Evolutionary conservation across 805 yeast genomes (phyloP).

Genomic region (Kluyveromyces wickerhamii): DNA sequence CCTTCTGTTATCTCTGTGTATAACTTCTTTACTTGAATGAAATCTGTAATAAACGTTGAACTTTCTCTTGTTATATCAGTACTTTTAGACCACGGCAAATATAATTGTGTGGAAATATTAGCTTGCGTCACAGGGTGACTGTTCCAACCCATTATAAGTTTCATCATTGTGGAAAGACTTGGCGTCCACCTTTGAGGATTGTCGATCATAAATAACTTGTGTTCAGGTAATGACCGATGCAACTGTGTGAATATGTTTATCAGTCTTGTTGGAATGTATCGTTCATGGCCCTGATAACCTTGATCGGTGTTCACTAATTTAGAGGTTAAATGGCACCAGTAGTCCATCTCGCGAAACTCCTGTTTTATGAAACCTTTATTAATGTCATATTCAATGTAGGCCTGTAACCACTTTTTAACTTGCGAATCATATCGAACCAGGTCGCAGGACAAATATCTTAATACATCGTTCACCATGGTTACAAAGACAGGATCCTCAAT

Average conservation of each 20-base stretch:
- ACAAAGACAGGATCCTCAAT: slow-evolving; percentile 26
- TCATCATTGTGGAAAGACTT: slow-evolving; percentile 8
- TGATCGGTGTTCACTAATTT: neutral
- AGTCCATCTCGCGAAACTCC: slow-evolving; percentile 16
- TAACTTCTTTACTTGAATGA: slow-evolving; percentile 15
- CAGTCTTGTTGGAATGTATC: slow-evolving; percentile 23
- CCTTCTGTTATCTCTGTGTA: slow-evolving; percentile 15
- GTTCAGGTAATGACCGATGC: slow-evolving; percentile 19
- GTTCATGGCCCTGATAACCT: slow-evolving; percentile 6
- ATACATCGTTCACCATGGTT: slow-evolving; percentile 23
- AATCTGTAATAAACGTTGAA: slow-evolving; percentile 13
- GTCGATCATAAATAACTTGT: slow-evolving; percentile 23
- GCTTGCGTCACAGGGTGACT: slow-evolving; percentile 2
- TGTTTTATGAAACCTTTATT: slow-evolving; percentile 7
- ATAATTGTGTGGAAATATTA: slow-evolving; percentile 1
- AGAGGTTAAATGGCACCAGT: slow-evolving; percentile 18
- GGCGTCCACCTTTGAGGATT: slow-evolving; percentile 16
- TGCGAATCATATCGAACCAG: slow-evolving; percentile 13
- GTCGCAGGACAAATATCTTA: slow-evolving; percentile 23
- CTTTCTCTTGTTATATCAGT: neutral
- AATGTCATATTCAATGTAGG: slow-evolving; percentile 13
- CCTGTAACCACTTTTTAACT: slow-evolving; percentile 20
- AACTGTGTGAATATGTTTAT: slow-evolving; percentile 21
- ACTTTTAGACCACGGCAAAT: neutral
- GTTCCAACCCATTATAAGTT: slow-evolving; percentile 6